Base-by-base conservation (phyloP, 148 eudicot species). In the Rhododendron henanense region DNA sequence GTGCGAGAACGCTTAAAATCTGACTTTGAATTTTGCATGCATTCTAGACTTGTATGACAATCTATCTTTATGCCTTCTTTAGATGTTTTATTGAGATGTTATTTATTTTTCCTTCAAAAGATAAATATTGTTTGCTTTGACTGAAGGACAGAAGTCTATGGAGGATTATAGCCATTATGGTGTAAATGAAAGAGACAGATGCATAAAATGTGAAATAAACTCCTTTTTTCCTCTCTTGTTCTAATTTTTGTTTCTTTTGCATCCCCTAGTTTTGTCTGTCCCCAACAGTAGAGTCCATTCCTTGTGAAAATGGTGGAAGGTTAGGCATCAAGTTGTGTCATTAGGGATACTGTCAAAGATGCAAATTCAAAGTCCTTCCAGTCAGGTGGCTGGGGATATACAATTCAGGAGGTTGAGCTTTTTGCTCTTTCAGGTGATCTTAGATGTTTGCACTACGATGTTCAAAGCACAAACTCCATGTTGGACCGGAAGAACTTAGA, bases 1-100 rank as follows among this genome's bases (percentile, higher is more conserved):
- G 97, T 94, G 78, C 14, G 87, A 25, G 83, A 67, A 15, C 33
- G 16, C 48, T 84, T 84, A 35, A 83, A 50, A 50, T 28, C 79
- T 6, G 1, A 73, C 79, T 73, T 28, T 23, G n/a, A 35, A 84
- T 75, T 71, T 33, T 76, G 13, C 73, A 23, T 23, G 63, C 63
- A 37, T 21, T 39, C 11, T 35, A 23, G 31, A 11, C n/a, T 57
- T 37, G 28, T n/a, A 19, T 28, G 6, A 45, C 18, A 51, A 80
- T 81, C 83, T 6, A 80, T n/a, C 39, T 14, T 37, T 21, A 71
- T 37, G 79, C 61, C 31, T 73, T 74, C 53, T 37, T 67, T 37
- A 23, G 71, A 55, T 84, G 51, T n/a, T 76, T 53, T 35, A 35
- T 5, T 28, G 2, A 11, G 47, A 51, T 71, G 59, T 53, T 53